A percentile compares a stretch with the other conserved stretches of the same genome.
These are phyloP conservation scores for Chytriomyces confervae DNA, from an alignment of 192 early-diverging fungal species.

Conservation along the genomic window DNA sequence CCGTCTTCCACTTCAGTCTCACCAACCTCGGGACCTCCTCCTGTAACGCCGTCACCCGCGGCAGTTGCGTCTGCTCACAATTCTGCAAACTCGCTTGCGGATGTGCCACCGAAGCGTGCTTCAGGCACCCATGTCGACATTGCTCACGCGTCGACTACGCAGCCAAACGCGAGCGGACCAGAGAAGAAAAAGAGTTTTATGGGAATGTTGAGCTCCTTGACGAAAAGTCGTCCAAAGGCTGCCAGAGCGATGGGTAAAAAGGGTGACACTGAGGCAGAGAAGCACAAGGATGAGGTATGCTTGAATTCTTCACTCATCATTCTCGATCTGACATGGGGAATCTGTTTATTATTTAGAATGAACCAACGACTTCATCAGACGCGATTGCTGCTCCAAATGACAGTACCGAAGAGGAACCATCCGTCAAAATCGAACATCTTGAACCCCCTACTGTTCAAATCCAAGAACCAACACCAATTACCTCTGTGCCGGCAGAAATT, in stretches of 20 bases:
- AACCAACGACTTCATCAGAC: neutral
- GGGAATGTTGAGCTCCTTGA: constrained; percentile 52
- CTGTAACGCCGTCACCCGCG: constrained; percentile 15
- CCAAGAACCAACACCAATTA: constrained; percentile 1
- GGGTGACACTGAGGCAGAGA: neutral
- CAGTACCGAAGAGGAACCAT: no score
- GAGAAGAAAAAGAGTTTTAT: constrained; percentile 43
- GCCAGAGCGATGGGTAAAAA: constrained; percentile 33
- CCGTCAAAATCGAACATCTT: no score
- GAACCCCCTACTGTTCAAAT: neutral
- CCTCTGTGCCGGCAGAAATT: neutral
- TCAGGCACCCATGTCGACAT: no score
- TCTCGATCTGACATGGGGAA: no score
- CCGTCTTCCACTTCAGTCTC: no score
- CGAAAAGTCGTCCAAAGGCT: constrained; percentile 54
- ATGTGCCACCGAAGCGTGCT: neutral
- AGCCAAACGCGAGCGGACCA: neutral
- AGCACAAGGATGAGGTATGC: neutral
- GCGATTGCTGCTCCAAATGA: neutral
- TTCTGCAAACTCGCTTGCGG: constrained; percentile 2
- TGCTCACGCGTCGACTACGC: neutral
- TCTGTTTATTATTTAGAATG: no score
- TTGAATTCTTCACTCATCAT: no score
- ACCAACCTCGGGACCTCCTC: neutral
- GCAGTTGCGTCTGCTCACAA: constrained; percentile 4